These are phyloP conservation scores for Candida freyschussii DNA, from an alignment of 1,139 yeast genomes.

Conservation along the genomic window DNA sequence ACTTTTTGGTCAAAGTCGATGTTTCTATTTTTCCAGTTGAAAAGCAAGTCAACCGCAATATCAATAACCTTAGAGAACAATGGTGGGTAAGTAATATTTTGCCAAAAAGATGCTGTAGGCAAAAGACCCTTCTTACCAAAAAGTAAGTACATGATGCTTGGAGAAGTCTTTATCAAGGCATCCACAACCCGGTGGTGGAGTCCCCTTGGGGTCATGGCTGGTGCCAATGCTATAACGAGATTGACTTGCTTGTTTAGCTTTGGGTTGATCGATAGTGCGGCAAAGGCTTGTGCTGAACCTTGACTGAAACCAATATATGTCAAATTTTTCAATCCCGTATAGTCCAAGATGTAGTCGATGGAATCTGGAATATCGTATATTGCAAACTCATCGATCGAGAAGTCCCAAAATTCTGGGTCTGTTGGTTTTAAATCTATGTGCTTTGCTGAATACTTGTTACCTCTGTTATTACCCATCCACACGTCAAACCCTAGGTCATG, in stretches of 20 bases:
- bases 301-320: constrained; percentile 80
- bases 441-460: constrained; percentile 75
- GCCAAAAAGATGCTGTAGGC: constrained; percentile 82
- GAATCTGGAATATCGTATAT: constrained; percentile 68
- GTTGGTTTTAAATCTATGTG: constrained; percentile 39
- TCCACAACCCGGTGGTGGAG: constrained; percentile 72
- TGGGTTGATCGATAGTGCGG: constrained; percentile 67
- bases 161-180: constrained; percentile 72
- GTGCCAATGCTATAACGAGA: constrained; percentile 76
- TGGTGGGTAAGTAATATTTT: constrained; percentile 75
- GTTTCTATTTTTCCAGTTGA: constrained; percentile 73
- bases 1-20: constrained; percentile 69
- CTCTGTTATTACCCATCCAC: constrained; percentile 87
- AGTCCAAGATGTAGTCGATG: constrained; percentile 48
- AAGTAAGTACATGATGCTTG: constrained; percentile 63
- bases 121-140: constrained; percentile 73
- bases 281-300: constrained; percentile 86
- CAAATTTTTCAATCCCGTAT: constrained; percentile 37
- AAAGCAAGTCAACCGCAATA: constrained; percentile 56
- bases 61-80: constrained; percentile 73
- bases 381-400: constrained; percentile 72
- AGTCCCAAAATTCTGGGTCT: constrained; percentile 68
- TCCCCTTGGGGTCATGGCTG: constrained; percentile 93
- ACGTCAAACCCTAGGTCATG: constrained; percentile 82
- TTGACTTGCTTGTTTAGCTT: constrained; percentile 64